phyloP scores from a whole-genome alignment of 139 green algal genomes.

The Nannochloris sp. region DNA sequence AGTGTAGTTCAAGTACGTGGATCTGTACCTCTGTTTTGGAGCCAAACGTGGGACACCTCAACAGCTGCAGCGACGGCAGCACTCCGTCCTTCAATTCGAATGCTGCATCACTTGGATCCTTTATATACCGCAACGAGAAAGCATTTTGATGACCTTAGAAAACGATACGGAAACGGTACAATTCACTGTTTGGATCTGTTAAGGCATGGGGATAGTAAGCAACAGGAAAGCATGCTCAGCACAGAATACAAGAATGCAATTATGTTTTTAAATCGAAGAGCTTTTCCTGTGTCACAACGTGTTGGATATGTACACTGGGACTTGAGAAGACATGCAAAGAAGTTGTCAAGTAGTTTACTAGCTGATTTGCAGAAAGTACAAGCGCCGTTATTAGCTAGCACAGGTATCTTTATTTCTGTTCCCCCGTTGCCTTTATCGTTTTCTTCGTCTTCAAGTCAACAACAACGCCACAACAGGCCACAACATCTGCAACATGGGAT shows the following conservation, averaged over 20 bases:
- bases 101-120: slow-evolving; percentile 78
- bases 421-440: not conserved
- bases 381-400: slow-evolving; percentile 17
- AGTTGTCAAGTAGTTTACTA: slow-evolving; percentile 50
- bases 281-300: slow-evolving; percentile 3
- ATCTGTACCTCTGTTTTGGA: slow-evolving; percentile 91
- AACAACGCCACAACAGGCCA: not conserved
- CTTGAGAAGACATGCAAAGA: slow-evolving; percentile 60
- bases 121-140: slow-evolving; percentile 49
- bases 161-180: slow-evolving; percentile 76
- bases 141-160: slow-evolving; percentile 34
- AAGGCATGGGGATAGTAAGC: slow-evolving; percentile 56
- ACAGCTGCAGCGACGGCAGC: not conserved
- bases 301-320: slow-evolving; percentile 68
- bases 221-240: slow-evolving; percentile 79
- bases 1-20: slow-evolving; percentile 69
- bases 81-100: not conserved
- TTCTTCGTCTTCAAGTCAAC: not conserved
- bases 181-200: slow-evolving; percentile 88
- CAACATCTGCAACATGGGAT: slow-evolving; percentile 51
- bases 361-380: slow-evolving; percentile 40
- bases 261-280: slow-evolving; percentile 60
- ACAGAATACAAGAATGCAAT: slow-evolving; percentile 70
- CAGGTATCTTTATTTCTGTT: slow-evolving; percentile 19
- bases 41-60: slow-evolving; percentile 48